Base-by-base conservation (phyloP, 306 rosid species). In the Ceratonia siliqua region DNA sequence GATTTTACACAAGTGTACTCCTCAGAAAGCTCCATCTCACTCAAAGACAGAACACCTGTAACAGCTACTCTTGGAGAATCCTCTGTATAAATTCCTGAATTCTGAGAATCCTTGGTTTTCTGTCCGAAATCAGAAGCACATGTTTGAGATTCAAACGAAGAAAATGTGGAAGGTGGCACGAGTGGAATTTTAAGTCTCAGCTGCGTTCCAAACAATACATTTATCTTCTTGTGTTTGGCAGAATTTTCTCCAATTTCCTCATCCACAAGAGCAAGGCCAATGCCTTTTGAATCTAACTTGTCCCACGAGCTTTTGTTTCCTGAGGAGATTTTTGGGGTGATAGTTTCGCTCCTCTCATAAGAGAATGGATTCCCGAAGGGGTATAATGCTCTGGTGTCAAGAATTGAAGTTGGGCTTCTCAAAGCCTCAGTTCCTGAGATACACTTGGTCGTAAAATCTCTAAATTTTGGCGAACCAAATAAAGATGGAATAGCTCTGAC, bases 1-100 rank as follows among this genome's bases (percentile, higher is more conserved):
- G 87, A 82, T 75, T 82, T 94, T 74, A 94, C 97, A 17, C 98
- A 82, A 1, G 97, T 94, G 25, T 91, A 94, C 25, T 91, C 97
- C 82, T 94, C 98, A 59, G 90, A 90, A 58, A 88, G 85, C 84
- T 94, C 92, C 91, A 91, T 87, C 67, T 90, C 96, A 22, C 84
- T 85, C 83, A 83, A 81, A 32, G 89, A 75, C 46, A 82, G 58
- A 79, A 30, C 57, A 22, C 79, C 54, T 1, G 66, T 5, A 25
- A 57, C 35, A 38, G 13, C 62, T 0, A 3, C 42, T 22, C 36
- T 14, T 30, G 75, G 15, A 43, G 83, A 77, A 45, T 73, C 75
- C 65, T 74, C 48, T 68, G 80, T 20, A 68, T 57, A 62, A 62
- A 38, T 73, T 73, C 69, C 73, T 12, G 90, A 80, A 59, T 69